Base-by-base conservation (phyloP, 2,329 filamentous ascomycete species). In the Tympanopsis confertula region DNA sequence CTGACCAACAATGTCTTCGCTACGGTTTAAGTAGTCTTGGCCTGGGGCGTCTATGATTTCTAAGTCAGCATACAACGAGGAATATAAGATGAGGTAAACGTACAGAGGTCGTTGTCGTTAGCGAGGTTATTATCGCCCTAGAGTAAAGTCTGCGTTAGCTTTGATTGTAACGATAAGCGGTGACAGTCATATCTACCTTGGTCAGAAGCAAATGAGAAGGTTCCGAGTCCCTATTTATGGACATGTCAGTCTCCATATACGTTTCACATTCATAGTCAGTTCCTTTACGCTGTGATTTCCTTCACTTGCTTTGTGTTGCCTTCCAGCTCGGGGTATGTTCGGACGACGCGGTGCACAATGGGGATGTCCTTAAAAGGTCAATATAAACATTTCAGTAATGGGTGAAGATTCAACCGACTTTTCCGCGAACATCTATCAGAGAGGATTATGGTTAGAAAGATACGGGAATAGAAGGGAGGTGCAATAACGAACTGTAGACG, bases 301-400 rank as follows among this genome's bases (percentile, higher is more conserved):
- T 38, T 28, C 12, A 38, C 15, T 13, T 38, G 5, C 20, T 28
- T 29, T 20, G 18, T 10, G 13, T 38, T 38, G 20, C 26, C 26
- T 13, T 38, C 20, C 20, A 29, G 13, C 24, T 29, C 15, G 19
- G 29, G 36, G 13, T 17, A 59, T 68, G 63, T 51, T 54, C 76
- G 63, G 20, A 82, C 67, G 15, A 82, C 75, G 33, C 78, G 63
- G 56, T 82, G 78, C 51, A 82, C 78, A 52, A 82, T 82, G 29
- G 78, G 78, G 44, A 82, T 82, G 46, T 80, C 73, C 58, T 82
- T 82, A 22, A n/a, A n/a, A n/a, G n/a, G n/a, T n/a, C n/a, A n/a
- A n/a, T n/a, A n/a, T n/a, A n/a, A n/a, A n/a, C n/a, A n/a, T n/a
- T n/a, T n/a, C n/a, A n/a, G n/a, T n/a, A n/a, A n/a, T n/a, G n/a